phyloP scores from a whole-genome alignment of 2,329 filamentous ascomycete genomes.

The Colletotrichum sp. region DNA sequence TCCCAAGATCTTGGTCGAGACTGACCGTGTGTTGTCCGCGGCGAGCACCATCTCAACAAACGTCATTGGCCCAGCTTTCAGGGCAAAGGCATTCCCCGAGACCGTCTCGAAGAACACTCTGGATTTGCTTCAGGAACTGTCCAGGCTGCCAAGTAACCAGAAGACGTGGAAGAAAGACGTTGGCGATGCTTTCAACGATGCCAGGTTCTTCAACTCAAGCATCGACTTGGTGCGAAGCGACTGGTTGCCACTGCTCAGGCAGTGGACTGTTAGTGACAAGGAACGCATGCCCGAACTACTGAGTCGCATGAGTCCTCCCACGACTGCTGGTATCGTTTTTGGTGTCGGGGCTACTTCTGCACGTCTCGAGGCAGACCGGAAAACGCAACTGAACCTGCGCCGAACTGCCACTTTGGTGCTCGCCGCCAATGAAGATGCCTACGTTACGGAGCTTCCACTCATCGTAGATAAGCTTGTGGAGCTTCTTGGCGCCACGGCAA shows the following conservation, averaged over 20 bases:
- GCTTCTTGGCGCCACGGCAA: constrained; percentile 79
- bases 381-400: constrained; percentile 87
- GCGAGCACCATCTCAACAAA: constrained; percentile 83
- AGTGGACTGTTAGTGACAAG: constrained; percentile 87
- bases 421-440: constrained; percentile 77
- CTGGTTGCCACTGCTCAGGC: constrained; percentile 84
- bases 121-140: constrained; percentile 76
- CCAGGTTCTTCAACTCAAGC: constrained; percentile 79
- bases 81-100: constrained; percentile 85
- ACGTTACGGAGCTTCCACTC: constrained; percentile 74
- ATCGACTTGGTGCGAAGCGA: constrained; percentile 68
- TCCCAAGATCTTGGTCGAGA: constrained; percentile 81
- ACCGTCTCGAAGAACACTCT: constrained; percentile 78
- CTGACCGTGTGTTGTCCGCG: constrained; percentile 80
- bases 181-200: constrained; percentile 88
- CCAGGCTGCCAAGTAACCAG: constrained; percentile 77
- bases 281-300: constrained; percentile 85
- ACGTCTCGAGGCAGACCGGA: constrained; percentile 91
- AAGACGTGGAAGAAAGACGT: constrained; percentile 95
- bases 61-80: constrained; percentile 81
- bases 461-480: constrained; percentile 88
- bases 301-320: constrained; percentile 78
- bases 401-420: constrained; percentile 82
- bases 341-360: constrained; percentile 96
- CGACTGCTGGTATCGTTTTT: constrained; percentile 95